Conservation (phyloP, 495 filamentous ascomycete genomes). For the Polyplosphaeria fusca region DNA sequence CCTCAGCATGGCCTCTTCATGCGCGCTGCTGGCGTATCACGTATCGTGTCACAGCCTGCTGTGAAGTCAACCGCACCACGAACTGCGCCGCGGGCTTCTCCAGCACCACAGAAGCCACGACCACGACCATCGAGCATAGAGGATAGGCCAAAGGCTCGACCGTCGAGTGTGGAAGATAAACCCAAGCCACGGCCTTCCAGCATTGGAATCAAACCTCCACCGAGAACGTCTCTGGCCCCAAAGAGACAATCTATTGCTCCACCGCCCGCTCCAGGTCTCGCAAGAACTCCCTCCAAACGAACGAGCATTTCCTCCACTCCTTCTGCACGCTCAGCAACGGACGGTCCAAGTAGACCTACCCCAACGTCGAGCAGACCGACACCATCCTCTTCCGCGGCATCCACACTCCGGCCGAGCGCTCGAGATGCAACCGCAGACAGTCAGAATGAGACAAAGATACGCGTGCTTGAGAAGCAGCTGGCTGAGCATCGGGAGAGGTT, state of each 20-base stretch:
- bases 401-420: no score
- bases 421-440: constrained; percentile 56
- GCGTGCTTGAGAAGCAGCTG: constrained; percentile 45
- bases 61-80: constrained; percentile 2
- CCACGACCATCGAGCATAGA: neutral
- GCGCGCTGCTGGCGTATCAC: constrained; percentile 56
- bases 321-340: neutral
- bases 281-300: neutral
- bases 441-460: constrained; percentile 40
- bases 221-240: neutral
- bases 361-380: neutral
- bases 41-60: constrained; percentile 54
- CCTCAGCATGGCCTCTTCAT: constrained; percentile 86
- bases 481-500: constrained; percentile 84
- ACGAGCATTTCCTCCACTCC: neutral
- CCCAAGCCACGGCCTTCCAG: neutral
- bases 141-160: neutral
- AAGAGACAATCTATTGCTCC: neutral
- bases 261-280: neutral
- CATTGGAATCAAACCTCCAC: neutral
- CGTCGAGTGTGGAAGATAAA: neutral
- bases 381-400: neutral
- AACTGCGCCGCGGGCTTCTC: neutral
- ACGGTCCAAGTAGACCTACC: constrained; percentile 11
- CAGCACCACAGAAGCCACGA: neutral